Conservation (phyloP, 805 yeast species). For the Pachysolen tannophilus region DNA sequence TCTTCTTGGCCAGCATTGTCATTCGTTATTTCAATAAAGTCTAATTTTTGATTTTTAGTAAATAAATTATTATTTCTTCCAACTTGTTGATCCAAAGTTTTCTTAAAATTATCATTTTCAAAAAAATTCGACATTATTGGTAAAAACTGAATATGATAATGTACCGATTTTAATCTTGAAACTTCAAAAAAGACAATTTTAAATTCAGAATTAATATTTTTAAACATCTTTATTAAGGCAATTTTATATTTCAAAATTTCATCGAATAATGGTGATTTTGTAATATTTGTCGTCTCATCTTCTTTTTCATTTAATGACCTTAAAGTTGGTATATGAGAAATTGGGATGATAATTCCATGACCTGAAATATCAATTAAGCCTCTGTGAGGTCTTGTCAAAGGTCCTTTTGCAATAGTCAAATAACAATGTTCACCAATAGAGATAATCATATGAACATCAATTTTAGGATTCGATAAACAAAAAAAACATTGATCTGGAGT, state of each 20-base stretch:
- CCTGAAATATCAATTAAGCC: conserved; percentile 56
- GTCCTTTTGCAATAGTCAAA: conserved; percentile 80
- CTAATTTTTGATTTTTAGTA: conserved; percentile 31
- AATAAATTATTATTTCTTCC: conserved; percentile 40
- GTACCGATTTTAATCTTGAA: conserved; percentile 55
- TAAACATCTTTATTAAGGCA: conserved; percentile 43
- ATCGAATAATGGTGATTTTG: conserved; percentile 24
- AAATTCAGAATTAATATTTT: conserved; percentile 26
- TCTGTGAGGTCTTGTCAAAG: conserved; percentile 48
- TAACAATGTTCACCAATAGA: conserved; percentile 64
- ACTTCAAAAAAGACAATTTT: conserved; percentile 65
- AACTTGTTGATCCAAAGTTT: conserved; percentile 35
- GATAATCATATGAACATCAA: conserved; percentile 73
- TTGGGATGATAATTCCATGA: conserved; percentile 74
- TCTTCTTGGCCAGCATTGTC: conserved; percentile 15
- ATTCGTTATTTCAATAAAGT: conserved; percentile 26
- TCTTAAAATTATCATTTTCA: conserved; percentile 29
- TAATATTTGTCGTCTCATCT: conserved; percentile 15
- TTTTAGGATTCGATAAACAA: conserved; percentile 71
- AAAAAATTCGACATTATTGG: conserved; percentile 49
- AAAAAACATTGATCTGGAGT: conserved; percentile 67
- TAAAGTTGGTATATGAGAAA: conserved; percentile 55
- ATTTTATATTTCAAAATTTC: conserved; percentile 43
- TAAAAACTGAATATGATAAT: conserved; percentile 67
- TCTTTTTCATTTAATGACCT: conserved; percentile 18